phyloP scores from a whole-genome alignment of 495 filamentous ascomycete genomes.

The Penicillium daleae region DNA sequence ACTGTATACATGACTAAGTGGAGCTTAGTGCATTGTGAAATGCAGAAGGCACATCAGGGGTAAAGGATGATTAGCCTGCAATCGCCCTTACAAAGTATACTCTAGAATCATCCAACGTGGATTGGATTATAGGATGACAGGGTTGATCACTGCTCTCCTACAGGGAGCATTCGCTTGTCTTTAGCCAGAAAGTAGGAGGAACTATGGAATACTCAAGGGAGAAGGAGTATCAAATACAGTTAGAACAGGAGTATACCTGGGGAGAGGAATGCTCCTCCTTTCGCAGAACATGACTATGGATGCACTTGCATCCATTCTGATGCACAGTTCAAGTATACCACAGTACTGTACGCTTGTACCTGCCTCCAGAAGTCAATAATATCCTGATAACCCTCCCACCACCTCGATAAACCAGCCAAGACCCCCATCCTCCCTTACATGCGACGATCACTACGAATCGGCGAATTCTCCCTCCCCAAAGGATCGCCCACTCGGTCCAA shows the following conservation, averaged over 20 bases:
- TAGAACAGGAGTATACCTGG: not conserved
- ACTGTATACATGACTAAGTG: not conserved
- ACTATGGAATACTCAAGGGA: not conserved
- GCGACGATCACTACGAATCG: slow-evolving; percentile 15
- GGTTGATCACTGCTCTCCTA: not conserved
- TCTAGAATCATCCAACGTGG: not conserved
- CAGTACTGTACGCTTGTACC: not conserved
- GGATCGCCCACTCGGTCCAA: slow-evolving; percentile 2
- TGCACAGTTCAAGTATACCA: not conserved
- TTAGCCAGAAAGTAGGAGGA: not conserved
- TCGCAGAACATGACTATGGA: not conserved
- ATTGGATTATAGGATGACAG: slow-evolving; percentile 1
- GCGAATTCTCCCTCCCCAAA: slow-evolving; percentile 17
- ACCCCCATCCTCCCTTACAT: slow-evolving; percentile 24
- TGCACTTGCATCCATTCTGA: not conserved
- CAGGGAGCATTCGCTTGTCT: not conserved
- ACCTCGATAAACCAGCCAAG: slow-evolving; percentile 9
- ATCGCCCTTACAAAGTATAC: not conserved
- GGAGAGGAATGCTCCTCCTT: not conserved
- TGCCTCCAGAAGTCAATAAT: not conserved
- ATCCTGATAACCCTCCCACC: not conserved
- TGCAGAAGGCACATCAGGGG: slow-evolving; percentile 8
- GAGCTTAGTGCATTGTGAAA: not conserved
- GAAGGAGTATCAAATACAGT: not conserved
- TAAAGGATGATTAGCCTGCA: too few species aligned